Percentiles rank a stretch among this genome's conserved stretches.
Conservation (phyloP, 2,329 filamentous ascomycete genomes). For the Arthrobotrys megalospora region DNA sequence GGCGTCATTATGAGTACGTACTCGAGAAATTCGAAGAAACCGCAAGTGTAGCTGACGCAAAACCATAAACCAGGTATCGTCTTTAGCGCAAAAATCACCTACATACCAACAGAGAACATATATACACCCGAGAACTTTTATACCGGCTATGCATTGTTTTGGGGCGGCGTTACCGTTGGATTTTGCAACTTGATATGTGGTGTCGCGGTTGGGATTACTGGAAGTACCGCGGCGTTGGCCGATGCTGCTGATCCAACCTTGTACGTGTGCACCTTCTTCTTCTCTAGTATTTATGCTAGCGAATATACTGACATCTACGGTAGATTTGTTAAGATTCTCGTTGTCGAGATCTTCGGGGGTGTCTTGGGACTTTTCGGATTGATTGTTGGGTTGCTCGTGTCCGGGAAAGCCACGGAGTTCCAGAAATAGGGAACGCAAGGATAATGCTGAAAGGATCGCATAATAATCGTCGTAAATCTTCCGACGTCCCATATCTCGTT, state of each 20-base stretch:
- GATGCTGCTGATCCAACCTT: constrained; percentile 93
- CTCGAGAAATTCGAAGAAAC: not conserved
- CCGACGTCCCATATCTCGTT: not conserved
- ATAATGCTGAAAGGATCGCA: not conserved
- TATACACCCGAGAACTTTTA: constrained; percentile 88
- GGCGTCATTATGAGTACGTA: constrained; percentile 89
- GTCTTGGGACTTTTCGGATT: constrained; percentile 96
- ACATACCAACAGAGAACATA: constrained; percentile 76
- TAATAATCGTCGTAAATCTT: not conserved
- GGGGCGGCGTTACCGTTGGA: constrained; percentile 93
- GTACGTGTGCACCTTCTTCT: constrained; percentile 72
- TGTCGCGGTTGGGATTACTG: constrained; percentile 97
- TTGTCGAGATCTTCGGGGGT: constrained; percentile 99
- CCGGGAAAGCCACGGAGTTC: constrained; percentile 86
- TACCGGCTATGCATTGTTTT: constrained; percentile 95
- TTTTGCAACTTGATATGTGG: constrained; percentile 96
- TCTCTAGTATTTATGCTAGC: not conserved
- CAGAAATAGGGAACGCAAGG: constrained; percentile 18
- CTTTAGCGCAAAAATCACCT: constrained; percentile 86
- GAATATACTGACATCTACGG: constrained; percentile 59
- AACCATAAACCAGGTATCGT: constrained; percentile 77
- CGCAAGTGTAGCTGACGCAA: not conserved
- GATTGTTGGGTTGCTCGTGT: constrained; percentile 91
- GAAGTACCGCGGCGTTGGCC: constrained; percentile 93
- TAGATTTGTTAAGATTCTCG: constrained; percentile 98